Percentiles rank a stretch among this genome's conserved stretches.
Conservation (phyloP, 305 asterid genomes). For the Solanum hybrid region DNA sequence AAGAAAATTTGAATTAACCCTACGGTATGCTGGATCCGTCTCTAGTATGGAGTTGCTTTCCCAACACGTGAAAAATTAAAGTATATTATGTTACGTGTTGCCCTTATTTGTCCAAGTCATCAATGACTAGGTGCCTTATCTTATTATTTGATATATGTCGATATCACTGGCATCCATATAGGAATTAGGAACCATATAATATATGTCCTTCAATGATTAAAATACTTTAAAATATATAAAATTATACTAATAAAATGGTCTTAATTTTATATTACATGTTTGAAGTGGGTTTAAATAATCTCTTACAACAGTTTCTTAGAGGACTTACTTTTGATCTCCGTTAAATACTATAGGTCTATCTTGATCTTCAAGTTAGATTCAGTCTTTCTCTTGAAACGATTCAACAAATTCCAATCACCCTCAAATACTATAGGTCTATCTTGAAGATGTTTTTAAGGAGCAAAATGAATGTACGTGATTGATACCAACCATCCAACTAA, state of each 20-base stretch:
- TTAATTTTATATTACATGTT: background rate
- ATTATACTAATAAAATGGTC: background rate
- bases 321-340: background rate
- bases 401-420: too few relatives aligned
- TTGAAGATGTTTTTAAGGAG: background rate
- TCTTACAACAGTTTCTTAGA: background rate
- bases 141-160: too few relatives aligned
- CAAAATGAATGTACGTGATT: background rate
- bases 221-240: background rate
- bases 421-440: background rate
- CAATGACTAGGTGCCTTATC: background rate
- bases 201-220: background rate
- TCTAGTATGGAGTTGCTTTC: background rate
- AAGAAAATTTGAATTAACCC: background rate
- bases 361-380: too few relatives aligned
- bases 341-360: too few relatives aligned
- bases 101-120: background rate
- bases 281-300: too few relatives aligned
- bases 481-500: background rate
- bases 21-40: fast-evolving
- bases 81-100: background rate
- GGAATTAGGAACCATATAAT: background rate
- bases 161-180: background rate
- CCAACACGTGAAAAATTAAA: background rate
- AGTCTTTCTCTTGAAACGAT: background rate